These are phyloP conservation scores for Camelina neglecta DNA, from an alignment of 345 rosid genomes.

Conservation along the genomic window DNA sequence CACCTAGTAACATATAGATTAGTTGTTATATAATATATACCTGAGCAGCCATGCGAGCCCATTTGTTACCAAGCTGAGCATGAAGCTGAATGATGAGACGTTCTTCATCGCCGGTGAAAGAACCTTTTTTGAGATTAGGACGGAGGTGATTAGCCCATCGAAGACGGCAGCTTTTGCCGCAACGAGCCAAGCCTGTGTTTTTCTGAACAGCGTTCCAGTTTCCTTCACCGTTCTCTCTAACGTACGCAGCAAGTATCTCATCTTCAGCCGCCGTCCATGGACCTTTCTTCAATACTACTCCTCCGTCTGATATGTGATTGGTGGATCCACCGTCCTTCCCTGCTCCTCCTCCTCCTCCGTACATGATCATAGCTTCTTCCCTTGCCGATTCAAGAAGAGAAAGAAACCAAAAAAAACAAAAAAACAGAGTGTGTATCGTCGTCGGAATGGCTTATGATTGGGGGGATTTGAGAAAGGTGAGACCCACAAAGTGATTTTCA, in stretches of 20 bases:
- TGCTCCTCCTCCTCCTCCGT: conserved; percentile 43
- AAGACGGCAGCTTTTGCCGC: conserved; percentile 67
- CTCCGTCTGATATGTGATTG: conserved; percentile 29
- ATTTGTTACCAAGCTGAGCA: conserved; percentile 62
- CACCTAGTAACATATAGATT: no score
- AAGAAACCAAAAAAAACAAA: neutral
- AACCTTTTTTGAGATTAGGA: conserved; percentile 58
- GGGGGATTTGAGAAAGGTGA: conserved; percentile 29
- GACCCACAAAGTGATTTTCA: conserved; percentile 35
- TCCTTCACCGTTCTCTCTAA: conserved; percentile 62
- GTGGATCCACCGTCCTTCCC: conserved; percentile 44
- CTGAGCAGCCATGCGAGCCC: conserved; percentile 77
- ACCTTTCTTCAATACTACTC: conserved; percentile 52
- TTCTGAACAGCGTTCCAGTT: conserved; percentile 70
- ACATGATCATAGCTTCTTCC: conserved; percentile 40
- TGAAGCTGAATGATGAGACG: conserved; percentile 60
- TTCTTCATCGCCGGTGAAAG: conserved; percentile 60
- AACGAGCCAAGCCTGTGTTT: conserved; percentile 61
- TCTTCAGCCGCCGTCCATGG: conserved; percentile 69
- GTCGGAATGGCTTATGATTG: conserved; percentile 20
- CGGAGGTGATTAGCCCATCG: conserved; percentile 67
- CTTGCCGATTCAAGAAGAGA: neutral
- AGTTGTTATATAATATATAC: conserved; percentile 25
- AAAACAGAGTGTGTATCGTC: conserved; percentile 3
- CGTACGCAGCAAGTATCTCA: conserved; percentile 54